phyloP scores from a whole-genome alignment of 257 asterid genomes.

The Nicotiana paniculata region DNA sequence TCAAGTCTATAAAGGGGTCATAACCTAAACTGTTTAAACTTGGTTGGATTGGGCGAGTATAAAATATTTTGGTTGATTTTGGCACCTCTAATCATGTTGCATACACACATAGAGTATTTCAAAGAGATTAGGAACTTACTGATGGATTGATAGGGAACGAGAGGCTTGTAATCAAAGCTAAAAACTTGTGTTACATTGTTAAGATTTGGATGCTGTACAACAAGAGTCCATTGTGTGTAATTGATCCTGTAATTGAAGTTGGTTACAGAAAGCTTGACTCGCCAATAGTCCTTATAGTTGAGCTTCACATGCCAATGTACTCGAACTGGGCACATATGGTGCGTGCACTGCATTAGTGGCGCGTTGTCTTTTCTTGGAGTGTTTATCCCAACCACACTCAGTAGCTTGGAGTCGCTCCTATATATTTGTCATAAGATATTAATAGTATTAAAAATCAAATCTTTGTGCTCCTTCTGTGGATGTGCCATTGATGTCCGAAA shows the following conservation, averaged over 20 bases:
- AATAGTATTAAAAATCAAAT: not conserved
- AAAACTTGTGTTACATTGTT: slow-evolving; percentile 85
- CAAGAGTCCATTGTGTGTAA: slow-evolving; percentile 80
- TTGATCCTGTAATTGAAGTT: slow-evolving; percentile 75
- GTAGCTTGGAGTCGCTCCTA: slow-evolving; percentile 77
- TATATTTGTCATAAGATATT: not conserved
- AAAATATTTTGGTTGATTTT: not conserved
- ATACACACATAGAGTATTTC: not conserved
- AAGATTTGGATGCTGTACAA: slow-evolving; percentile 90
- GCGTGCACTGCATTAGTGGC: slow-evolving; percentile 75
- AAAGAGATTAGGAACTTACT: slow-evolving; percentile 42
- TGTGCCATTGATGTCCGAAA: not conserved
- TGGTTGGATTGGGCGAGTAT: not conserved
- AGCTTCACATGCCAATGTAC: slow-evolving; percentile 90
- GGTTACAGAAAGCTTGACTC: slow-evolving; percentile 69
- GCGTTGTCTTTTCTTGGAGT: slow-evolving; percentile 68
- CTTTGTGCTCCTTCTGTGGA: not conserved
- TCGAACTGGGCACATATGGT: slow-evolving; percentile 88
- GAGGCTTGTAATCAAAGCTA: slow-evolving; percentile 89
- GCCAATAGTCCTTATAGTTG: slow-evolving; percentile 81
- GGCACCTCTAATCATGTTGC: not conserved
- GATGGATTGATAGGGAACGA: slow-evolving; percentile 61
- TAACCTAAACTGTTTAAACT: not conserved
- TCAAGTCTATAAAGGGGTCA: not conserved
- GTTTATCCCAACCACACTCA: slow-evolving; percentile 58